phyloP scores from a whole-genome alignment of 495 filamentous ascomycete species.

The Penicillium arizonense region DNA sequence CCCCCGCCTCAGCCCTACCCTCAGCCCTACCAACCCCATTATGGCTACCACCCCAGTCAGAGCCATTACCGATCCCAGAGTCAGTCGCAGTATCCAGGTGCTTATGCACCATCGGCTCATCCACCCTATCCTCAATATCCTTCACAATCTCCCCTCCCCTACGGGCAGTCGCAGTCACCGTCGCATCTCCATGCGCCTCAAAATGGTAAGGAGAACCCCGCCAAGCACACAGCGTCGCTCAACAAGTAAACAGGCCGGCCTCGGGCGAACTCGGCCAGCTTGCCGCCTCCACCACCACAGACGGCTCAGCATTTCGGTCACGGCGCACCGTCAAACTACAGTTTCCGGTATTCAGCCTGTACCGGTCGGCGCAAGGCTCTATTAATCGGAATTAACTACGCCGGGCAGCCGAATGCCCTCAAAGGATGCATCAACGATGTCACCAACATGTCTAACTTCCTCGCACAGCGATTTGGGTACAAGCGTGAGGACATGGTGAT shows the following conservation, averaged over 20 bases:
- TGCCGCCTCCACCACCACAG: conserved; percentile 40
- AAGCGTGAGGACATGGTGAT: conserved; percentile 98
- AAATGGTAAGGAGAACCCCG: conserved; percentile 10
- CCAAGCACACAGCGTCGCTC: not conserved
- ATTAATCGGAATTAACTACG: conserved; percentile 97
- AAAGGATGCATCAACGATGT: conserved; percentile 98
- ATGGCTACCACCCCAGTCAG: not conserved
- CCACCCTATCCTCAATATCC: conserved; percentile 20
- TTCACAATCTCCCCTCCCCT: conserved; percentile 13
- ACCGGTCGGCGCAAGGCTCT: conserved; percentile 88
- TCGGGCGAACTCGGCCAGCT: conserved; percentile 17
- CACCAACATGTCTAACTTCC: conserved; percentile 90
- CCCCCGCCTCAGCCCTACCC: conserved; percentile 25
- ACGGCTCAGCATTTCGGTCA: conserved; percentile 60
- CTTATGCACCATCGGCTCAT: conserved; percentile 15
- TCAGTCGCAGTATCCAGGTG: conserved; percentile 2
- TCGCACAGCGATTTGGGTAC: conserved; percentile 83
- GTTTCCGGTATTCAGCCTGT: conserved; percentile 88
- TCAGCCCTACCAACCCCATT: conserved; percentile 15
- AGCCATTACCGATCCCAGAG: not conserved
- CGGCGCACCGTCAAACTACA: conserved; percentile 75
- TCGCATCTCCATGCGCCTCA: conserved; percentile 8
- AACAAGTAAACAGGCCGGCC: conserved; percentile 5
- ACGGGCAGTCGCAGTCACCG: conserved; percentile 7
- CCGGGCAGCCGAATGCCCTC: conserved; percentile 82